phyloP scores from a whole-genome alignment of 805 yeast genomes.

The Grigorovia transvaalensis region DNA sequence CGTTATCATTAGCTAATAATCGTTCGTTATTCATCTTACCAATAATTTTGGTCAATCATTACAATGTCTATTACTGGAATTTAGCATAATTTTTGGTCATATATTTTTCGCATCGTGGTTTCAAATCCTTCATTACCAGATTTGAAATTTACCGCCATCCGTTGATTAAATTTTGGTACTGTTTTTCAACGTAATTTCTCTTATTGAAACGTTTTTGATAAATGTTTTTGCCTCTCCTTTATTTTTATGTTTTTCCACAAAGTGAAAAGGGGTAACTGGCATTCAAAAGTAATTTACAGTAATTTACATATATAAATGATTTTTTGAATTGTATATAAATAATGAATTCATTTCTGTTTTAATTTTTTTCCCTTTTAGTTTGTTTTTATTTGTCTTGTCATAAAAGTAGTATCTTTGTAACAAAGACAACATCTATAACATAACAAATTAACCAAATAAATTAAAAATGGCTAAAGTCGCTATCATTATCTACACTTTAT shows the following conservation, averaged over 20 bases:
- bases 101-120: background rate
- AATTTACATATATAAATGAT: no score
- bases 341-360: background rate
- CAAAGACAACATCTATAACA: background rate
- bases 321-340: background rate
- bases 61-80: background rate
- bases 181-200: background rate
- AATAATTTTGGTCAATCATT: background rate
- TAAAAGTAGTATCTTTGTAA: background rate
- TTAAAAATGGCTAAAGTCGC: constrained; percentile 39
- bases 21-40: background rate
- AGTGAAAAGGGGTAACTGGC: background rate
- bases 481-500: constrained; percentile 69
- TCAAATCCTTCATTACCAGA: background rate
- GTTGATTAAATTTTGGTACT: background rate
- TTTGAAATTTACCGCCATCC: background rate
- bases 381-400: background rate
- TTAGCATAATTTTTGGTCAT: background rate
- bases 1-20: no score
- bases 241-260: background rate
- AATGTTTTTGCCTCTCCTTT: background rate
- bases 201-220: background rate
- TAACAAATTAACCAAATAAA: background rate
- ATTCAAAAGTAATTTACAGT: no score
- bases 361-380: background rate